phyloP scores from a whole-genome alignment of 495 filamentous ascomycete genomes.

The Bacidia gigantensis region DNA sequence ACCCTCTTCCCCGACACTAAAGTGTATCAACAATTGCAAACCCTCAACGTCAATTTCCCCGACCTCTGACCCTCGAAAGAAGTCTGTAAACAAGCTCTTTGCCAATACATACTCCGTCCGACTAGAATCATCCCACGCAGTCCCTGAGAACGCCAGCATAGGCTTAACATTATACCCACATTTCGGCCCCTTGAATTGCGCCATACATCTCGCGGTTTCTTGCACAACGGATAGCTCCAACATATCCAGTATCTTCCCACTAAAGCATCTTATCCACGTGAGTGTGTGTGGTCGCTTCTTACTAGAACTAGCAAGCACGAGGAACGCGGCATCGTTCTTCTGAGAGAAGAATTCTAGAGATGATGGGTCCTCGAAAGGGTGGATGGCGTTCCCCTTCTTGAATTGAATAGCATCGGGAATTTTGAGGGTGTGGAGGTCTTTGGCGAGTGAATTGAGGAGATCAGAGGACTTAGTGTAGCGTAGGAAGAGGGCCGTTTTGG shows the following conservation, averaged over 20 bases:
- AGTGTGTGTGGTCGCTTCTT: conserved; percentile 91
- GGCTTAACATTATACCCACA: conserved; percentile 73
- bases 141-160: conserved; percentile 75
- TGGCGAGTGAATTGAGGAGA: conserved; percentile 62
- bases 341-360: conserved; percentile 83
- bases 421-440: conserved; percentile 69
- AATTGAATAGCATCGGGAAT: conserved; percentile 71
- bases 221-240: conserved; percentile 69
- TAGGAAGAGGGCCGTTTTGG: conserved; percentile 75
- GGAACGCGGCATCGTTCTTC: conserved; percentile 81
- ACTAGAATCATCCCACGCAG: conserved; percentile 63
- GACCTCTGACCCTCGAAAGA: conserved; percentile 68
- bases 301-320: conserved; percentile 65
- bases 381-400: conserved; percentile 86
- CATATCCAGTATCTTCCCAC: conserved; percentile 82
- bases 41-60: conserved; percentile 85
- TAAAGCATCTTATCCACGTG: conserved; percentile 71
- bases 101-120: conserved; percentile 62
- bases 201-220: conserved; percentile 47
- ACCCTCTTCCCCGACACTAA: conserved; percentile 65
- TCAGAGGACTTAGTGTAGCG: conserved; percentile 69
- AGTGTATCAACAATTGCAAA: conserved; percentile 71
- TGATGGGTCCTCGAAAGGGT: conserved; percentile 81
- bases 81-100: conserved; percentile 78
- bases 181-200: conserved; percentile 71